phyloP scores from a whole-genome alignment of 345 rosid genomes.

The Acer yangbiense region DNA sequence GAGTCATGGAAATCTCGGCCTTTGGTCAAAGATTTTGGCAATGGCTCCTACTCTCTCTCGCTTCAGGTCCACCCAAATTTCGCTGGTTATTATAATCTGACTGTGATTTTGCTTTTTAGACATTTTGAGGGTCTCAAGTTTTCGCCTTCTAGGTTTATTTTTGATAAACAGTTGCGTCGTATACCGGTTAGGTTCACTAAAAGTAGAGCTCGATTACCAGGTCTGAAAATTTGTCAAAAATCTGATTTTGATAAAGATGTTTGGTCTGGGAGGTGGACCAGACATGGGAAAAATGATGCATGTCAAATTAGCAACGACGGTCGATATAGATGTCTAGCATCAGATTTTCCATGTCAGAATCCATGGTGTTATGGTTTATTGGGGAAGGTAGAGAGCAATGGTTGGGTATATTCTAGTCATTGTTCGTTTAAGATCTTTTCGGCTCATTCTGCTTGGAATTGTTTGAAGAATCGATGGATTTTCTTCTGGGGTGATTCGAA shows the following conservation, averaged over 20 bases:
- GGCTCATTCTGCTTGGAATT: conserved; percentile 70
- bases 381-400: conserved; percentile 84
- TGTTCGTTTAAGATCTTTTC: conserved; percentile 73
- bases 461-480: conserved; percentile 76
- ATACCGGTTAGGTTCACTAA: conserved; percentile 47
- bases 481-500: conserved; percentile 99
- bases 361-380: conserved; percentile 90
- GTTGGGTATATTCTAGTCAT: conserved; percentile 93
- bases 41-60: conserved; percentile 71
- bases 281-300: conserved; percentile 66
- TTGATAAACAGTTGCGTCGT: conserved; percentile 53
- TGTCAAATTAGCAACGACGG: conserved; percentile 76
- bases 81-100: conserved; percentile 66
- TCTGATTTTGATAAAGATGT: conserved; percentile 67
- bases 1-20: conserved; percentile 90
- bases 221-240: conserved; percentile 45
- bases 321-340: conserved; percentile 67
- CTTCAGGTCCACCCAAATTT: conserved; percentile 95
- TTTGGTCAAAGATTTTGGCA: conserved; percentile 68
- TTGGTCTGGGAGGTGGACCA: conserved; percentile 95
- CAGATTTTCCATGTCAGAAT: conserved; percentile 59
- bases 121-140: conserved; percentile 75
- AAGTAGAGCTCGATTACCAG: conserved; percentile 43
- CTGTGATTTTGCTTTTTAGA: conserved; percentile 72
- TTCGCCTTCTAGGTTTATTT: conserved; percentile 65